Conservation (phyloP, 2,329 filamentous ascomycete species). For the Fusarium torulosum region DNA sequence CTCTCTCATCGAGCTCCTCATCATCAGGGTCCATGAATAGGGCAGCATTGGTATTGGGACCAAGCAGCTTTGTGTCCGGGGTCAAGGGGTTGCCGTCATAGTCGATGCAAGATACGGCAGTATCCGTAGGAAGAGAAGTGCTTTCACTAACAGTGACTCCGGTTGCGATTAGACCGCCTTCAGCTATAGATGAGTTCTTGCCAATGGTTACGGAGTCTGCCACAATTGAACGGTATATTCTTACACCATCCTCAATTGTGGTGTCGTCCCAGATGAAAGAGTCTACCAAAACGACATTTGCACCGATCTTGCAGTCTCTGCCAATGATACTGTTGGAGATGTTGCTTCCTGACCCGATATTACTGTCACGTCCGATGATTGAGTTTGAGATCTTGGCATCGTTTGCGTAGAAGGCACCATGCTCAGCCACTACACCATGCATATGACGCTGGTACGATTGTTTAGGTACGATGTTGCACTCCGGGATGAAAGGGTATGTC, state of each 20-base stretch:
- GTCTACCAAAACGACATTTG: slow-evolving; percentile 81
- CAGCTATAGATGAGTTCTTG: slow-evolving; percentile 74
- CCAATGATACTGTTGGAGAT: slow-evolving; percentile 86
- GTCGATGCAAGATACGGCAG: slow-evolving; percentile 54
- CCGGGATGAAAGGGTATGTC: slow-evolving; percentile 90
- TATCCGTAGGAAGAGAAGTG: slow-evolving; percentile 57
- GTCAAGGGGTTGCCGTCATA: slow-evolving; percentile 54
- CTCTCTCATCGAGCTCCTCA: slow-evolving; percentile 64
- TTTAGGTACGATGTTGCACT: slow-evolving; percentile 83
- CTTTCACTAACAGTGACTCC: slow-evolving; percentile 78
- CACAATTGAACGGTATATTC: slow-evolving; percentile 79
- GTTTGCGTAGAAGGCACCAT: slow-evolving; percentile 78
- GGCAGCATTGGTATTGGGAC: slow-evolving; percentile 64
- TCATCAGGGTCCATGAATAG: slow-evolving; percentile 61
- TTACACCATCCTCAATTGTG: slow-evolving; percentile 79
- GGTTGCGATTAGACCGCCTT: slow-evolving; percentile 84
- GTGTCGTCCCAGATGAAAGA: slow-evolving; percentile 91
- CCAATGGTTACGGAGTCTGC: slow-evolving; percentile 80
- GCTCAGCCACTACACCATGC: slow-evolving; percentile 81
- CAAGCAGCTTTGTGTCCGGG: slow-evolving; percentile 62
- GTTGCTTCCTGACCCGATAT: slow-evolving; percentile 77
- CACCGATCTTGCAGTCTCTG: slow-evolving; percentile 86
- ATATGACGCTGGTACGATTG: slow-evolving; percentile 81
- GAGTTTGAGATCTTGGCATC: slow-evolving; percentile 78
- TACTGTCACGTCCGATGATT: slow-evolving; percentile 81